A percentile compares a stretch with the other conserved stretches of the same genome.
These are phyloP conservation scores for Russula sp. DNA, from an alignment of 768 basidiomycete genomes.

Conservation along the genomic window DNA sequence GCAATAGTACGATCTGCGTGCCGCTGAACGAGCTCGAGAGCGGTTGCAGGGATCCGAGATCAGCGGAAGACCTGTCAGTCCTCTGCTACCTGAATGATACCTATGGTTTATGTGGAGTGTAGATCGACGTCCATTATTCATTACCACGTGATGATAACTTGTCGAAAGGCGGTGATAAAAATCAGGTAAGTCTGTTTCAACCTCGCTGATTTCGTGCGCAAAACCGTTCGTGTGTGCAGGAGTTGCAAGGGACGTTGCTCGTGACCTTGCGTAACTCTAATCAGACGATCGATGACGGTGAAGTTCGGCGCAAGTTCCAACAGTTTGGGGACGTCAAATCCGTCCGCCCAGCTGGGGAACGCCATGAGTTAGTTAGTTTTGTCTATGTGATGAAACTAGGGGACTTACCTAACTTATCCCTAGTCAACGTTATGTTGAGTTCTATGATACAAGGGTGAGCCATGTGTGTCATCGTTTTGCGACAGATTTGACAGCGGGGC, in stretches of 20 bases:
- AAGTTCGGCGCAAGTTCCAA: conserved; percentile 81
- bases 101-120: conserved; percentile 19
- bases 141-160: conserved; percentile 74
- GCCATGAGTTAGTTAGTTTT: conserved; percentile 39
- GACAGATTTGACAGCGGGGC: conserved; percentile 14
- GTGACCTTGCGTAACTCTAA: conserved; percentile 70
- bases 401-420: conserved; percentile 8
- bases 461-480: background rate
- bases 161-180: conserved; percentile 67
- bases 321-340: conserved; percentile 88
- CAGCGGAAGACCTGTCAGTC: conserved; percentile 79
- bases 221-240: conserved; percentile 33
- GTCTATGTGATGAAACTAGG: background rate
- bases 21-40: conserved; percentile 88
- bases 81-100: background rate
- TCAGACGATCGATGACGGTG: conserved; percentile 73
- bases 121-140: conserved; percentile 99
- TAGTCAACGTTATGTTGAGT: conserved; percentile 91
- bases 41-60: conserved; percentile 86
- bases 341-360: conserved; percentile 59
- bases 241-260: conserved; percentile 79
- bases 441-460: conserved; percentile 80
- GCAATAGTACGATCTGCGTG: conserved; percentile 80
- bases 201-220: background rate
- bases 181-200: conserved; percentile 50